Conservation (phyloP, 768 basidiomycete genomes). For the Lentinula aciculospora region DNA sequence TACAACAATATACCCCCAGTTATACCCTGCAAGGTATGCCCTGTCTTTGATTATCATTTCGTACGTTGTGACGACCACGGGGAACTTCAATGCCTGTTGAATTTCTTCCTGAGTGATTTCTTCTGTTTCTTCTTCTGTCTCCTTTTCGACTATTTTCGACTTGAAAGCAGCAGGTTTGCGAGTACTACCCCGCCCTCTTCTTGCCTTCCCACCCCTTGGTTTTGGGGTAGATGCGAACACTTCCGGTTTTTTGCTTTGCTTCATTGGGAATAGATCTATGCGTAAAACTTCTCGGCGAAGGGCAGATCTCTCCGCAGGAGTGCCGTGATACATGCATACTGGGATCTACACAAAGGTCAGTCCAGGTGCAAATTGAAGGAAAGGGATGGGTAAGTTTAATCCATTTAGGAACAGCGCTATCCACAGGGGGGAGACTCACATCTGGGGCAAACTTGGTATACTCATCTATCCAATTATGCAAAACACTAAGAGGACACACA, state of each 20-base stretch:
- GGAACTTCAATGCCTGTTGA: conserved; percentile 34
- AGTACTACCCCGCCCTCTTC: conserved; percentile 7
- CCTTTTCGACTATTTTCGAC: conserved; percentile 2
- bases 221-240: conserved; percentile 9
- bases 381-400: no score
- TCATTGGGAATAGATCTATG: conserved; percentile 8
- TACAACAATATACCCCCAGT: conserved; percentile 92
- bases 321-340: conserved; percentile 88
- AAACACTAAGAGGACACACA: conserved; percentile 89
- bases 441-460: conserved; percentile 79
- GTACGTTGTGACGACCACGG: conserved; percentile 87
- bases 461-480: conserved; percentile 89
- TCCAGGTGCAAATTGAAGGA: conserved; percentile 3
- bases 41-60: conserved; percentile 89
- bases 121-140: conserved; percentile 16
- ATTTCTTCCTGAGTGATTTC: conserved; percentile 4
- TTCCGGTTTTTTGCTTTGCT: not conserved
- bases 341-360: conserved; percentile 50
- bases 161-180: conserved; percentile 5
- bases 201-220: conserved; percentile 3
- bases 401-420: no score
- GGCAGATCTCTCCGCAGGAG: conserved; percentile 73
- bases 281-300: conserved; percentile 61
- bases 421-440: conserved; percentile 48
- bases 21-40: conserved; percentile 49